phyloP scores from a whole-genome alignment of 768 basidiomycete genomes.

The Boletus reticulatus region DNA sequence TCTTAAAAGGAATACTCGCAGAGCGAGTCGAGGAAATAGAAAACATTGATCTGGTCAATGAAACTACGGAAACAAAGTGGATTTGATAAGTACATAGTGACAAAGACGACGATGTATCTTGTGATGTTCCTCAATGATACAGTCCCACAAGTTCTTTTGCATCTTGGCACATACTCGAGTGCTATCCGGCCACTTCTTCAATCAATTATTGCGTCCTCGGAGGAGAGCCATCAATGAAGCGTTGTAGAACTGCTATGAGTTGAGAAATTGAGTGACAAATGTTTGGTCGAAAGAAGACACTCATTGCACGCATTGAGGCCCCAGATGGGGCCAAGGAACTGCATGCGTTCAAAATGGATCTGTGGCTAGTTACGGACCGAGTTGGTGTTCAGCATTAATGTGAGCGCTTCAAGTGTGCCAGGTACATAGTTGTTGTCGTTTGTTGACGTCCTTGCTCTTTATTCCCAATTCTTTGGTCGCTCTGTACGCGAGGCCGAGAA shows the following conservation, averaged over 20 bases:
- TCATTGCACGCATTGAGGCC: conserved; percentile 68
- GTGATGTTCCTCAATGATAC: conserved; percentile 85
- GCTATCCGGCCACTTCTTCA: conserved; percentile 85
- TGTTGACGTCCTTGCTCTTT: too few species aligned
- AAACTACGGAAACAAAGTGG: too few species aligned
- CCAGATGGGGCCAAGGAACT: conserved; percentile 63
- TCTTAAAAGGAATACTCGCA: conserved; percentile 76
- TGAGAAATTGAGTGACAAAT: background rate
- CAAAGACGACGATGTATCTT: conserved; percentile 48
- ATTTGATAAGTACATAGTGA: too few species aligned
- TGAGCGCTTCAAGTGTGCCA: too few species aligned
- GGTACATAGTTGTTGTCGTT: too few species aligned
- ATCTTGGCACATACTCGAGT: conserved; percentile 77
- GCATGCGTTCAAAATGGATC: conserved; percentile 73
- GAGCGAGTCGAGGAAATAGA: conserved; percentile 87
- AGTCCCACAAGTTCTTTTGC: conserved; percentile 93
- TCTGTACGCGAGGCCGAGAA: too few species aligned
- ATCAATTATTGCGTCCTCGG: conserved; percentile 81
- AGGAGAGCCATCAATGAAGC: too few species aligned
- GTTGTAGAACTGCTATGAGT: too few species aligned
- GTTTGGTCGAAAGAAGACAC: background rate
- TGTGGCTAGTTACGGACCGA: background rate
- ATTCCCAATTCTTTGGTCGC: too few species aligned
- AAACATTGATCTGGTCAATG: conserved; percentile 57
- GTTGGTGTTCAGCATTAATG: too few species aligned